Evolutionary conservation across 2,329 filamentous ascomycete species (phyloP), one percentile per base, ranked within the genome.

Genomic region (Trichoderma sp.): DNA sequence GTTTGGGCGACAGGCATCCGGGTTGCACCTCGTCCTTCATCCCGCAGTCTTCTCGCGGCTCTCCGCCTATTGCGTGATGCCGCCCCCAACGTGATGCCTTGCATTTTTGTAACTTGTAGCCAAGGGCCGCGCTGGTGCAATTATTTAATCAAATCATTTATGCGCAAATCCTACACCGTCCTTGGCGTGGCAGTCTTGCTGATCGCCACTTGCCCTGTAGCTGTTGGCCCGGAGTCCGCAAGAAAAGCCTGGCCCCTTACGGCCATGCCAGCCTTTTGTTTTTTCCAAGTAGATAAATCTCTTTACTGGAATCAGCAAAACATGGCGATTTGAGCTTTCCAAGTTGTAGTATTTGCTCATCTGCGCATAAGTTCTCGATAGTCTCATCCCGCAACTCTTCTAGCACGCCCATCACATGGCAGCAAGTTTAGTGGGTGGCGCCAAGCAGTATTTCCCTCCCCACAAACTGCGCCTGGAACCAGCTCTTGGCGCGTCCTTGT

Each of bases 381-480:
- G 40, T n/a, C 37, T 43, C 63, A 58, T 55, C 59, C 55, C 63
- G 55, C 29, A 27, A 35, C 2, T 19, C 2, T 49, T 16, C 16
- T 16, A 35, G 33, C 13, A 5, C 53, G 43, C 16, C 35, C 40
- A n/a, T 67, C 63, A 67, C 63, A 67, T 67, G 63, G 63, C 11
- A 21, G 29, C n/a, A 49, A 33, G 33, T 66, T 49, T 29, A 49
- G 16, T 53, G 61, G 40, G 63, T 67, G 63, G 63, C 63, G 63
- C 63, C 31, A 67, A 59, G 37, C 29, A 37, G 21, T 16, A n/a
- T 49, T 24, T n/a, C 47, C n/a, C 24, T 35, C 31, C 53, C 63
- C 56, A 55, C 55, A 16, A 19, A 21, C 37, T 58, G 63, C 21
- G 61, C 53, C 37, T 66, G 19, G 53, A n/a, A 13, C 13, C 14